Evolutionary conservation across 192 early-diverging fungal genomes (phyloP).

Genomic region (Entophlyctis luteolus): DNA sequence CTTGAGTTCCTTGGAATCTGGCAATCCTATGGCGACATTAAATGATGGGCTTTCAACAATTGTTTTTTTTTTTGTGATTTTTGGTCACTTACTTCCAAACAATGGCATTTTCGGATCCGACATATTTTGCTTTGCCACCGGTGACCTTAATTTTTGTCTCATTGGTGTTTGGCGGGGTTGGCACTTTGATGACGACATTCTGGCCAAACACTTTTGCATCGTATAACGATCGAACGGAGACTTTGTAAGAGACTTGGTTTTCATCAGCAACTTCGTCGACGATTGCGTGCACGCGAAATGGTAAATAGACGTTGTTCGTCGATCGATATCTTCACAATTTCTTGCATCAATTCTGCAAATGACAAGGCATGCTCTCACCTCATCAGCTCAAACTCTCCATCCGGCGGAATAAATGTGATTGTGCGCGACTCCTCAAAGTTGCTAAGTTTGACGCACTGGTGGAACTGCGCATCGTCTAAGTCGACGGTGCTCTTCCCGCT

Average conservation of each 20-base stretch:
- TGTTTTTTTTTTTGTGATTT: too few relatives aligned
- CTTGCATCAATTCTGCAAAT: neutral
- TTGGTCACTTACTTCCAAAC: too few relatives aligned
- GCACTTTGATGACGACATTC: conserved; percentile 82
- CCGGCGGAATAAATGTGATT: conserved; percentile 97
- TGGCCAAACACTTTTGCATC: conserved; percentile 83
- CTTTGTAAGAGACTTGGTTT: conserved; percentile 81
- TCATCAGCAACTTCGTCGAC: conserved; percentile 76
- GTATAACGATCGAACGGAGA: conserved; percentile 86
- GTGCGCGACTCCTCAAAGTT: conserved; percentile 88
- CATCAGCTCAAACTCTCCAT: conserved; percentile 97
- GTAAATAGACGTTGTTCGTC: conserved; percentile 91
- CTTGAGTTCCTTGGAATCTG: conserved; percentile 86
- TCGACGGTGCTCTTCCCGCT: conserved; percentile 57
- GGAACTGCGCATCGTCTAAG: conserved; percentile 96
- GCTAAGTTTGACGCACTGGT: conserved; percentile 94
- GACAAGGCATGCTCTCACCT: too few relatives aligned
- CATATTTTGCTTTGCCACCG: conserved; percentile 89
- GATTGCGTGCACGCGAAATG: conserved; percentile 90
- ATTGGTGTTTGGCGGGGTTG: conserved; percentile 87
- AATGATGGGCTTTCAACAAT: too few relatives aligned
- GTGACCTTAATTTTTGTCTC: conserved; percentile 75
- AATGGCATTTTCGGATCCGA: conserved; percentile 86
- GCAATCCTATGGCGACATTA: too few relatives aligned
- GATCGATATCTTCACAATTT: conserved; percentile 70